These are phyloP conservation scores for Lodderomyces oxycetoniae DNA, from an alignment of 1,139 yeast species.

Conservation along the genomic window DNA sequence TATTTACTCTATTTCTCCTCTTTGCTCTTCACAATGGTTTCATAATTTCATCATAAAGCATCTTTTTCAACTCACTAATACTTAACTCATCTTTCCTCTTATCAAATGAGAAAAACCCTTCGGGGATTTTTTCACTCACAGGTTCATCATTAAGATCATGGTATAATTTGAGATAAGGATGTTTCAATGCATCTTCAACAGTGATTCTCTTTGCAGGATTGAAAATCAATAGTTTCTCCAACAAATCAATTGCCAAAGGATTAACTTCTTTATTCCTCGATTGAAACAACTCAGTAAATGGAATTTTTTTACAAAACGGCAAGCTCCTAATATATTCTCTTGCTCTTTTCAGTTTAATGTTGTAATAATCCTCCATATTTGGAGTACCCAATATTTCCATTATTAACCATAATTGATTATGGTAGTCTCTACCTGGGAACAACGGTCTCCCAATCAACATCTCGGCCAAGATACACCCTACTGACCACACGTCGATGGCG, in stretches of 20 bases:
- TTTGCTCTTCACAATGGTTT: slow-evolving; percentile 19
- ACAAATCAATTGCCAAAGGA: slow-evolving; percentile 58
- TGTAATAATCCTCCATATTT: slow-evolving; percentile 47
- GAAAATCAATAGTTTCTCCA: slow-evolving; percentile 55
- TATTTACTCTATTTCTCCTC: too few species aligned
- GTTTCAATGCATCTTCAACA: slow-evolving; percentile 60
- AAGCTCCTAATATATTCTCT: slow-evolving; percentile 55
- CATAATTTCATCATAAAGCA: slow-evolving; percentile 56
- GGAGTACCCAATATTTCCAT: slow-evolving; percentile 67
- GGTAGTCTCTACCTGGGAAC: slow-evolving; percentile 77
- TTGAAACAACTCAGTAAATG: slow-evolving; percentile 42
- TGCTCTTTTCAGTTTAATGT: slow-evolving; percentile 59
- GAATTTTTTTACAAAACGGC: slow-evolving; percentile 48
- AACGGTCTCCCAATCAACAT: slow-evolving; percentile 58
- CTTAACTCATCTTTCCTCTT: slow-evolving; percentile 48
- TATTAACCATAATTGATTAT: slow-evolving; percentile 59
- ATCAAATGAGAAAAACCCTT: slow-evolving; percentile 61
- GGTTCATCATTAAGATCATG: slow-evolving; percentile 77
- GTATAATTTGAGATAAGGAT: slow-evolving; percentile 60
- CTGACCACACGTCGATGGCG: slow-evolving; percentile 75
- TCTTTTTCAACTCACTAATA: slow-evolving; percentile 43
- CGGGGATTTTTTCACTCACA: slow-evolving; percentile 50
- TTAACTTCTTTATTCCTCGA: slow-evolving; percentile 30
- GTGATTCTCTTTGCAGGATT: slow-evolving; percentile 62
- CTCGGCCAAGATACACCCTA: slow-evolving; percentile 73